Evolutionary conservation across 495 filamentous ascomycete genomes (phyloP), one percentile per base, ranked within the genome.

Genomic region (Aspergillus nanangensis): DNA sequence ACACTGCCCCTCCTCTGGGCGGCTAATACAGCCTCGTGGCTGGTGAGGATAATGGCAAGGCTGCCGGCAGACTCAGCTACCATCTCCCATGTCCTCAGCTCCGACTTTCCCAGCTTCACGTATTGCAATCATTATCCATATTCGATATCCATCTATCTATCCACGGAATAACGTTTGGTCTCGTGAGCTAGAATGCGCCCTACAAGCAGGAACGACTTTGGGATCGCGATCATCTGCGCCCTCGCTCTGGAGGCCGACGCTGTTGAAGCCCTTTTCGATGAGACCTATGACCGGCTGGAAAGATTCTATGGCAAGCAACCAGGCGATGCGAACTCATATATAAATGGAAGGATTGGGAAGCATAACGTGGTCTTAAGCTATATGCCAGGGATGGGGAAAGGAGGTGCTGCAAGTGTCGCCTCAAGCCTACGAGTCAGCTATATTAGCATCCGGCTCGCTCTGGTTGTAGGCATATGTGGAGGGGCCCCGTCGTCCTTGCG

Each of bases 311-410:
- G 24, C 5, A 43, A 43, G 31, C 22, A 43, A 5, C 23, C 40
- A 2, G 25, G 5, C 1, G 40, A 43, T 19, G 22, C n/a, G 11
- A 43, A 43, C 18, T 11, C 40, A 0, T 76, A 76, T 46, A 60
- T 46, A 0, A 61, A 44, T 10, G 71, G 71, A 4, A 53, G 52
- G 2, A 67, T 74, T 1, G 61, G 63, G 1, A 38, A 44, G 7
- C 51, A 67, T 41, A 53, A 70, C 55, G 63, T 71, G 8, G 67
- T 69, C 5, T 50, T 70, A 15, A 41, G 46, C 5, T 42, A 52
- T 17, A 50, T 68, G 34, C 51, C 62, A 9, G 38, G 49, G 34
- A 70, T 69, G 60, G 66, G 66, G 8, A 67, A 57, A 15, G 52
- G 22, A 4, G 57, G n/a, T 33, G 58, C 68, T 20, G 63, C 65